Conservation (phyloP, 129 eudicot genomes). For the Daucus carota region DNA sequence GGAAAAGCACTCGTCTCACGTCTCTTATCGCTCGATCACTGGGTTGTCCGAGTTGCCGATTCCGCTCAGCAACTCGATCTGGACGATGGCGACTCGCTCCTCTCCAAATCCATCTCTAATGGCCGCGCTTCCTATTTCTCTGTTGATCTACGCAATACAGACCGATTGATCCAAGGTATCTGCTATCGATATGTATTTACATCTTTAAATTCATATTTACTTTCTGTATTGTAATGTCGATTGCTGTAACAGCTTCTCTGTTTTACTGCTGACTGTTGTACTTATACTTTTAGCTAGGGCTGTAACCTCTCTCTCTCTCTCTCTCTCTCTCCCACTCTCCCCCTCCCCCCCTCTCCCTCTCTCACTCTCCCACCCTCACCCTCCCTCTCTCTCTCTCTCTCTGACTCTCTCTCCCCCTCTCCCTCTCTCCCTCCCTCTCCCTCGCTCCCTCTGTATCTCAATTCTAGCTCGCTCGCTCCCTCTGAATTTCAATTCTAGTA, state of each 20-base stretch:
- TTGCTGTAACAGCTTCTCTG: background rate
- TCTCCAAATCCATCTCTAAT: slow-evolving; percentile 44
- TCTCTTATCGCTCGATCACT: slow-evolving; percentile 50
- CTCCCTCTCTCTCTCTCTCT: background rate
- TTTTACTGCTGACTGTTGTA: too few relatives aligned
- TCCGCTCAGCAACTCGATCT: slow-evolving; percentile 38
- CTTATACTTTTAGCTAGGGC: too few relatives aligned
- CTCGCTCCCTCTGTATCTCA: too few relatives aligned
- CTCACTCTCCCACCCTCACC: too few relatives aligned
- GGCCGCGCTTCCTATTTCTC: slow-evolving; percentile 68
- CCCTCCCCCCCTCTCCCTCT: background rate
- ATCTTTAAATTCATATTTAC: background rate
- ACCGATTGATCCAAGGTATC: slow-evolving; percentile 40
- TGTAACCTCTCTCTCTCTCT: too few relatives aligned
- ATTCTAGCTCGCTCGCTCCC: too few relatives aligned
- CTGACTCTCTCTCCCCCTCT: too few relatives aligned
- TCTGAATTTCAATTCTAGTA: background rate
- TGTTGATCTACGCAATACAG: slow-evolving; percentile 50
- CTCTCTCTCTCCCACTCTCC: background rate
- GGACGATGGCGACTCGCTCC: slow-evolving; percentile 37
- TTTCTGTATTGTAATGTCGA: background rate
- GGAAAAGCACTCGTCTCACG: slow-evolving; percentile 62
- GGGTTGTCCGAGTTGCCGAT: slow-evolving; percentile 87
- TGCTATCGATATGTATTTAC: background rate
- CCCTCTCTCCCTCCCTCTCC: too few relatives aligned